These are phyloP conservation scores for Isatis lusitanica DNA, from an alignment of 441 rosid species.

Conservation along the genomic window DNA sequence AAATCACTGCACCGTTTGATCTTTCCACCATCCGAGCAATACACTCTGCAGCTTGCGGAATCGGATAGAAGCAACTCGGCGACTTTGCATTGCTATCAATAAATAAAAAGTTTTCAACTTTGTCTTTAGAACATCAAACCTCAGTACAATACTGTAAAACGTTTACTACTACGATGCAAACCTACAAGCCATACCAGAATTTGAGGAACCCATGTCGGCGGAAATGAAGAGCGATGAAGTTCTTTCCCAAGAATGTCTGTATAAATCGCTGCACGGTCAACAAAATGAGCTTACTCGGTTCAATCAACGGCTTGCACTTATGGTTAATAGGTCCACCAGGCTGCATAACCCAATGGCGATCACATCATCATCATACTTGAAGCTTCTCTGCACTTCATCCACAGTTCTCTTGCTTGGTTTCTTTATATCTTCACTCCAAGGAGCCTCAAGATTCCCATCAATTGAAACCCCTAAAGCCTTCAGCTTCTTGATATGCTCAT, in stretches of 20 bases:
- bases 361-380: conserved; percentile 63
- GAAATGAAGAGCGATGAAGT: conserved; percentile 80
- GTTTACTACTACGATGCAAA: too few species aligned
- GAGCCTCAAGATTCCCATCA: conserved; percentile 60
- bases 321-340: conserved; percentile 91
- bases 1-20: conserved; percentile 63
- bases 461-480: conserved; percentile 68
- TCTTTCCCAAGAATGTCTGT: conserved; percentile 85
- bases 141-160: neutral
- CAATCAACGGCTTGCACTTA: conserved; percentile 54
- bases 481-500: conserved; percentile 73
- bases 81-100: conserved; percentile 72
- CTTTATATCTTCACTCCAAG: conserved; percentile 81
- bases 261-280: conserved; percentile 82
- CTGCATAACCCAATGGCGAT: conserved; percentile 82
- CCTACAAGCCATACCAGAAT: conserved; percentile 29
- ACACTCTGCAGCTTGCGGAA: conserved; percentile 96
- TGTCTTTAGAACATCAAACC: neutral
- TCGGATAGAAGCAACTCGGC: conserved; percentile 90
- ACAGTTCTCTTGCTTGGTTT: conserved; percentile 59
- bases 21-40: conserved; percentile 68
- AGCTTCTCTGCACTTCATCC: conserved; percentile 59
- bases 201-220: conserved; percentile 81
- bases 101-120: neutral
- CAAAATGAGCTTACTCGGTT: conserved; percentile 55